These are phyloP conservation scores for Penicillium salamii DNA, from an alignment of 495 filamentous ascomycete species.

Conservation along the genomic window DNA sequence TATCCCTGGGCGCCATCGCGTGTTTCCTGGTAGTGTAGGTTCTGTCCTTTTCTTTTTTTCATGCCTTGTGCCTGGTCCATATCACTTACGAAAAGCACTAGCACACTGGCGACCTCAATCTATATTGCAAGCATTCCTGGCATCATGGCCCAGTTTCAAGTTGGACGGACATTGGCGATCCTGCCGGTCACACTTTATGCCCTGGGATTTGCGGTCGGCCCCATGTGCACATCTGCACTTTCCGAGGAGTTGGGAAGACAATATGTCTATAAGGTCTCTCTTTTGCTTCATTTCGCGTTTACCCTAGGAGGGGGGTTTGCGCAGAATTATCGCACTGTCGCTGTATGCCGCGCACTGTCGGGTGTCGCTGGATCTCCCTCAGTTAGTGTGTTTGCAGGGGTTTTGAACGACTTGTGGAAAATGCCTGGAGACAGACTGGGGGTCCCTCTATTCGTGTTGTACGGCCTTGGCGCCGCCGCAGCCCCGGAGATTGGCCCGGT, in stretches of 20 bases:
- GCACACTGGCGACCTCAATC: slow-evolving; percentile 8
- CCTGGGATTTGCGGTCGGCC: slow-evolving; percentile 8
- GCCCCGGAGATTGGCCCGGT: slow-evolving; percentile 4
- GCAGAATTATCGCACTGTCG: slow-evolving; percentile 1
- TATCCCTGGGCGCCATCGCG: slow-evolving; percentile 5
- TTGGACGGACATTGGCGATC: slow-evolving; percentile 5
- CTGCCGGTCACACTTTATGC: slow-evolving; percentile 7
- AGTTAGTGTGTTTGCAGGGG: slow-evolving; percentile 3
- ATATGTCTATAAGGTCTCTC: slow-evolving; percentile 6
- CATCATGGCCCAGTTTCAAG: slow-evolving; percentile 7
- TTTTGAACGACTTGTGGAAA: slow-evolving; percentile 9
- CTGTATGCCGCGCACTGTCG: not conserved
- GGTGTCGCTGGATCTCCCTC: slow-evolving; percentile 2
- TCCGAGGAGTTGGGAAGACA: slow-evolving; percentile 11
- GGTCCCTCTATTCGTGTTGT: not conserved
- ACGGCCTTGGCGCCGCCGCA: not conserved
- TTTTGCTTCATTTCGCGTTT: slow-evolving; percentile 3
- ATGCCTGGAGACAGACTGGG: slow-evolving; percentile 5
- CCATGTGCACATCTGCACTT: slow-evolving; percentile 10
- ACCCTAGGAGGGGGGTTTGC: not conserved
- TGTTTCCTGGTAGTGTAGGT: slow-evolving; percentile 6
- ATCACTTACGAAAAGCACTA: not conserved
- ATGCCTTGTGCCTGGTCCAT: not conserved
- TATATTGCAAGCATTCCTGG: slow-evolving; percentile 12
- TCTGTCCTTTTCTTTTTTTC: not conserved